Conservation (phyloP, 1,139 yeast genomes). For the Geotrichum citri-aurantii region DNA sequence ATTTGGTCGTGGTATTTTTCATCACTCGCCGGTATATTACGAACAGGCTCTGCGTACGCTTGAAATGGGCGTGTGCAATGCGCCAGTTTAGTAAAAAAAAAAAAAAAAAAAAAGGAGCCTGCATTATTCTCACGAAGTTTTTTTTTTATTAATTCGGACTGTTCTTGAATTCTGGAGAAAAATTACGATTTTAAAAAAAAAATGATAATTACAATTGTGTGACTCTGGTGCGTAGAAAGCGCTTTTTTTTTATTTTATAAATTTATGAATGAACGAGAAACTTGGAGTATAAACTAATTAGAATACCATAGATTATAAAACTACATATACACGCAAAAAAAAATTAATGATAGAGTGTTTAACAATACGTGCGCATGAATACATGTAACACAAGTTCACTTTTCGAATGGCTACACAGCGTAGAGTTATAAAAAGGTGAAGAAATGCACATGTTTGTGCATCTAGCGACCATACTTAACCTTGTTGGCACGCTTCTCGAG, state of each 20-base stretch:
- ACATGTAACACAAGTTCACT: not conserved
- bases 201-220: no score
- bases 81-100: conserved; percentile 19
- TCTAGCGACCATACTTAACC: not conserved
- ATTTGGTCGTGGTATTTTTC: conserved; percentile 35
- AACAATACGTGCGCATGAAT: no score
- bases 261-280: no score
- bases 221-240: no score
- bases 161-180: no score
- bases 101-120: not conserved
- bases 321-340: no score
- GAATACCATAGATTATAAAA: no score
- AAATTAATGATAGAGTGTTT: no score
- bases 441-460: not conserved
- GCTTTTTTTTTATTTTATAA: no score
- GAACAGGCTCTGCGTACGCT: conserved; percentile 32
- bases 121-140: not conserved
- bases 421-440: not conserved
- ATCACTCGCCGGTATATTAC: conserved; percentile 35
- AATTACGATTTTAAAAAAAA: not conserved
- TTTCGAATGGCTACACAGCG: not conserved
- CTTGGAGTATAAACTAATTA: no score
- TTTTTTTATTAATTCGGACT: not conserved
- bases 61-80: conserved; percentile 29
- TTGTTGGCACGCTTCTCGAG: conserved; percentile 39